Evolutionary conservation across 2,329 filamentous ascomycete species (phyloP), one percentile per base, ranked within the genome.

Genomic region (Ophiostoma perfectum): DNA sequence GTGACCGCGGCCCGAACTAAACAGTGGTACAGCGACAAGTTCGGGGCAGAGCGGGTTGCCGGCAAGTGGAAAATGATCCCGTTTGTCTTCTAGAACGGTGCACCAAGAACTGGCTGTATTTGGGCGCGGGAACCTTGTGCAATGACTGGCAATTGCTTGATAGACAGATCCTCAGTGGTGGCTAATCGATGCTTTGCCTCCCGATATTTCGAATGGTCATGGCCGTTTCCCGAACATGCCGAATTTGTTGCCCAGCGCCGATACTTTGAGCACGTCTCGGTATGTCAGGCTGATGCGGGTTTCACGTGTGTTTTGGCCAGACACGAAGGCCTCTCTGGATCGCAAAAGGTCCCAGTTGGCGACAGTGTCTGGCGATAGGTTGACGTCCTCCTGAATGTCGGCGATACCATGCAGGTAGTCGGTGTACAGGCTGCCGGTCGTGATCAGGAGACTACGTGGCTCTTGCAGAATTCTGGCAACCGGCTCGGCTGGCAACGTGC

Each of bases 221-320:
- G 27, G 27, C 38, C 77, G 78, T 72, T 77, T 81, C 66, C 76
- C 74, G 58, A 82, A 78, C 44, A 74, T 70, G 5, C 75, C 88
- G 67, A 93, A 79, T 73, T 87, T 91, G 75, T 81, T 86, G 41
- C 90, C 90, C 36, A 92, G 78, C 73, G 88, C 91, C 7, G 89
- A 90, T 18, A 96, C 90, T 74, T 90, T 91, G 72, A 94, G 79
- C 55, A 98, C 94, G 80, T 98, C 93, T 72, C 94, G 84, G 78
- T 90, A 94, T 1, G 91, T 95, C 72, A 94, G 79, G 78, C 91
- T 93, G 39, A 87, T 86, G 68, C 91, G 84, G 11, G 82, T 87
- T 60, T 80, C 77, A 58, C 91, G 84, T 66, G 80, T 74, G 74
- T 86, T 88, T 58, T 77, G 78, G 1, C 89, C 89, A 11, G 81